Base-by-base conservation (phyloP, 495 filamentous ascomycete species). In the Lasiosphaeriaceae sp. region DNA sequence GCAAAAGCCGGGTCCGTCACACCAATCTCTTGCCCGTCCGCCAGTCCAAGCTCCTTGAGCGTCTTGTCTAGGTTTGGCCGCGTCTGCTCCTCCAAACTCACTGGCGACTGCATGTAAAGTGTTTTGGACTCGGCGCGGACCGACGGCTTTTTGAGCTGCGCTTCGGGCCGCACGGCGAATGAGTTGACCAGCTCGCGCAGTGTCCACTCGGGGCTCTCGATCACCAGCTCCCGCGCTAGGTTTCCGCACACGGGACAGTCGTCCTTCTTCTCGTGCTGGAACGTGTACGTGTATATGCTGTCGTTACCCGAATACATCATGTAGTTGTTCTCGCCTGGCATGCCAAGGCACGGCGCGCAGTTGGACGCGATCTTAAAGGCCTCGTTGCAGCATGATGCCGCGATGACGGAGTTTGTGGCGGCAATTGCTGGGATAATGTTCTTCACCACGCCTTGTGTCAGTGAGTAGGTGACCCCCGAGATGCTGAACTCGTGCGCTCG, bases 271-370 rank as follows among this genome's bases (percentile, higher is more conserved):
- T 96, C 85, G 59, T 96, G 91, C 62, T 89, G 83, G 71, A 97
- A 97, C 0, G 93, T 97, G 68, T 96, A 96, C 0, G 95, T 99
- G 76, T 97, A 99, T 50, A 97, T 83, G 59, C 88, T 81, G 63
- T 94, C 92, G 67, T 99, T 90, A 37, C 95, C 95, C 26, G 86
- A 96, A 73, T 97, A 99, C 90, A 96, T 96, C 92, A 97, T 97
- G 71, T 99, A 99, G 67, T 95, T 99, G 60, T 95, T 99, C 59
- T 76, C 70, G 49, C 63, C 62, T 11, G 64, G 60, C 35, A 71
- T 66, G 16, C 79, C 80, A 1, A 97, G 81, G 55, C 81, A 86
- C 0, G 94, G 90, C 47, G 92, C 93, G 54, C 83, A 83, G 45
- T 77, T 81, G 39, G 91, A 95, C 23, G 86, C 86, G 60, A 99